Evolutionary conservation across 306 rosid species (phyloP).

Genomic region (Quercus bicolor): DNA sequence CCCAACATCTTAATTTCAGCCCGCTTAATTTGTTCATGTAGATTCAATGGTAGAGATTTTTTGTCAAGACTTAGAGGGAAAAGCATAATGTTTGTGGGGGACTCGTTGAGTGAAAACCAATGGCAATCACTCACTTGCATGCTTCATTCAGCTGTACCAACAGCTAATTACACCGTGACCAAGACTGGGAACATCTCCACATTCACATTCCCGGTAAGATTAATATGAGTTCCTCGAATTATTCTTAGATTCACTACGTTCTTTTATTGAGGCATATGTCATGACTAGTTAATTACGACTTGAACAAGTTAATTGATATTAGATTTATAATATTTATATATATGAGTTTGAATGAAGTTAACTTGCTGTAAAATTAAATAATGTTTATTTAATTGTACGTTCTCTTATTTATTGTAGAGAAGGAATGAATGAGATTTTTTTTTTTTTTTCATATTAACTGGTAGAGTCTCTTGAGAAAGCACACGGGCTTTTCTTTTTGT

Average conservation of each 20-base stretch:
- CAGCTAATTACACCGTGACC: conserved; percentile 18
- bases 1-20: conserved; percentile 2
- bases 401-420: neutral
- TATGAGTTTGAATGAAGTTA: too few species aligned
- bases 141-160: conserved; percentile 40
- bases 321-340: too few species aligned
- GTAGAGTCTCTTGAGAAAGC: too few species aligned
- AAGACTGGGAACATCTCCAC: conserved; percentile 27
- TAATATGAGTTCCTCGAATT: neutral
- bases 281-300: neutral
- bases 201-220: conserved; percentile 42
- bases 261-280: neutral
- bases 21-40: conserved; percentile 3
- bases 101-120: conserved; percentile 60
- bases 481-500: too few species aligned
- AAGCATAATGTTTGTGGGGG: conserved; percentile 58
- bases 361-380: too few species aligned
- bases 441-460: too few species aligned
- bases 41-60: conserved; percentile 50
- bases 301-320: neutral
- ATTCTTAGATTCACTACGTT: neutral
- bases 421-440: too few species aligned
- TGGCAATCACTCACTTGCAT: conserved; percentile 69
- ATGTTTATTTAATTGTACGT: too few species aligned
- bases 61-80: conserved; percentile 43